Evolutionary conservation across 1,284 basidiomycete genomes (phyloP), one percentile per base, ranked within the genome.

Genomic region (Moesziomyces antarcticus): DNA sequence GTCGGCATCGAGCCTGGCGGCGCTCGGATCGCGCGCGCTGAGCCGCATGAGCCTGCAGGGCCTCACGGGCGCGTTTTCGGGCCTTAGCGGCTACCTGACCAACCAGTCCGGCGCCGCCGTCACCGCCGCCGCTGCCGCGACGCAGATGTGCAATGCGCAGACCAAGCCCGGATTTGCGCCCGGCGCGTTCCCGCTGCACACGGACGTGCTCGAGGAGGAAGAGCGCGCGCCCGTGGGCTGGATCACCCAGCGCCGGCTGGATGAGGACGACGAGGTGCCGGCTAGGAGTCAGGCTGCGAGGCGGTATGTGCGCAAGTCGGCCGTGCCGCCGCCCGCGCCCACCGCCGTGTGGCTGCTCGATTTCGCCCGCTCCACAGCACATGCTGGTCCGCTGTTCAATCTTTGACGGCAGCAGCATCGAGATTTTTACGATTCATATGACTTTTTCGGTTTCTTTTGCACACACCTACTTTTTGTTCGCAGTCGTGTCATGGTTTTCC

Each of bases 11-110:
- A 64, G 60, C 25, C n/a, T 60, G 2, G 66, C 59, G 16, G 59
- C 66, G 44, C 40, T 74, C 13, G 68, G 72, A 5, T 64, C 60
- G 24, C 55, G 70, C 9, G 75, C 75, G 14, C 37, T 78, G 45
- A 68, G 73, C 52, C 25, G 73, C 45, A 73, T 79, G 63, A 75
- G 73, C 37, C 60, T 79, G 46, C 73, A 73, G 37, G 56, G 62
- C 9, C 44, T 79, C 5, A 75, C 72, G 11, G 71, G 73, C 13
- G 77, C 77, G 14, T 78, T 79, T 43, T 66, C 56, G 13, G 77
- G 77, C 5, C 30, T 78, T 37, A 72, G 77, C 20, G 75, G 77
- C 9, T 79, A 79, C 22, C 30, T 76, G 49, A 67, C 76, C 3
- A 73, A 64, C 33, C 65, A 75, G 44, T 42, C 43, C n/a, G 63